Conservation (phyloP, 192 early-diverging fungal species). For the Rhizophlyctis rosea region DNA sequence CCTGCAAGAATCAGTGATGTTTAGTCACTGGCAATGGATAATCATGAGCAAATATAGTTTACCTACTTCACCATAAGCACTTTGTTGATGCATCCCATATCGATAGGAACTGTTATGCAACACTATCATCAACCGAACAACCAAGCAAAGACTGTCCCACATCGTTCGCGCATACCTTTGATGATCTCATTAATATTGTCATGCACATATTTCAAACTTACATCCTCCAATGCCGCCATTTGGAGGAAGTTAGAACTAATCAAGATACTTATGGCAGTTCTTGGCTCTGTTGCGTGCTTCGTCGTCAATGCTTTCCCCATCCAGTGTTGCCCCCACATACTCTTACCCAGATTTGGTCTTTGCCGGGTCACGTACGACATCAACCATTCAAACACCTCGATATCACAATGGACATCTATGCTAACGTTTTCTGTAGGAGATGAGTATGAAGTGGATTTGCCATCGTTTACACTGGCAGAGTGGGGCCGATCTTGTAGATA, state of each 20-base stretch:
- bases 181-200: constrained; percentile 47
- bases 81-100: constrained; percentile 43
- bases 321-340: too few species aligned
- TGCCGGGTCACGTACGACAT: constrained; percentile 45
- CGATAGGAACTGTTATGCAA: constrained; percentile 39
- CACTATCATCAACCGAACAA: constrained; percentile 1
- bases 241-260: constrained; percentile 54
- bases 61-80: constrained; percentile 33
- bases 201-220: constrained; percentile 44
- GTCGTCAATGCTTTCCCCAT: too few species aligned
- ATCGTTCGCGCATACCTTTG: constrained; percentile 22
- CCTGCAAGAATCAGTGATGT: constrained; percentile 18
- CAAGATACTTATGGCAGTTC: constrained; percentile 46
- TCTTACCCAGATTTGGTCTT: constrained; percentile 34
- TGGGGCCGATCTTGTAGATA: constrained; percentile 28
- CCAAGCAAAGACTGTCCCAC: not conserved
- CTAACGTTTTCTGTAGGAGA: constrained; percentile 32
- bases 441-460: not conserved
- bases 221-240: constrained; percentile 45
- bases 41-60: not conserved
- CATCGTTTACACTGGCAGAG: not conserved
- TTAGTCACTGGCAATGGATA: not conserved
- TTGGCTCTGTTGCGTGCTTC: constrained; percentile 38
- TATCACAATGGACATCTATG: constrained; percentile 57
- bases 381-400: constrained; percentile 58